phyloP scores from a whole-genome alignment of 768 basidiomycete species.

The Leccinum barrowsii region DNA sequence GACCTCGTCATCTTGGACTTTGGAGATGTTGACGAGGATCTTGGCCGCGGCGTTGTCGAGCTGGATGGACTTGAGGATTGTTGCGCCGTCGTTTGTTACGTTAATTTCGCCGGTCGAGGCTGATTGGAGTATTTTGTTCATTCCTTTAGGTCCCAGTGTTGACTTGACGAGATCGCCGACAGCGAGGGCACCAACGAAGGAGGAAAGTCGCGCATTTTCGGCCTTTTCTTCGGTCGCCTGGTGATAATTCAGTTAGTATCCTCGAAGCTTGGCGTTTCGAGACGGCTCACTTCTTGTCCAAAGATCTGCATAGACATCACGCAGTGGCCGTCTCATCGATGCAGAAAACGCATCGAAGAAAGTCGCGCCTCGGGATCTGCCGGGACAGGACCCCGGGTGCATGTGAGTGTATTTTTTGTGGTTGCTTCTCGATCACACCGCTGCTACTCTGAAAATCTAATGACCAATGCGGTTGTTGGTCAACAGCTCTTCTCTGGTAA shows the following conservation, averaged over 20 bases:
- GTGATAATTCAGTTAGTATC: slow-evolving; percentile 3
- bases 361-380: not conserved
- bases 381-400: not conserved
- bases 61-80: slow-evolving; percentile 95
- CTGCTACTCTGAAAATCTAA: not conserved
- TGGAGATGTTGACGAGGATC: slow-evolving; percentile 98
- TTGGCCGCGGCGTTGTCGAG: slow-evolving; percentile 99
- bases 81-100: slow-evolving; percentile 98
- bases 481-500: slow-evolving; percentile 31
- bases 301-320: slow-evolving; percentile 63
- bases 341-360: not conserved
- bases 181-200: slow-evolving; percentile 95
- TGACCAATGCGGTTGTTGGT: slow-evolving; percentile 24
- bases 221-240: slow-evolving; percentile 93
- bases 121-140: slow-evolving; percentile 99
- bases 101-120: slow-evolving; percentile 86
- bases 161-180: slow-evolving; percentile 98
- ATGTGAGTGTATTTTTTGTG: not conserved
- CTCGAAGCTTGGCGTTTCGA: not conserved
- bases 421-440: not conserved
- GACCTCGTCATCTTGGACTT: slow-evolving; percentile 99
- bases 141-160: slow-evolving; percentile 97
- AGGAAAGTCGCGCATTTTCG: slow-evolving; percentile 96
- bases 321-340: not conserved
- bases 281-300: slow-evolving; percentile 48